These are phyloP conservation scores for Kluyveromyces dobzhanskii DNA, from an alignment of 805 yeast genomes.

Conservation along the genomic window DNA sequence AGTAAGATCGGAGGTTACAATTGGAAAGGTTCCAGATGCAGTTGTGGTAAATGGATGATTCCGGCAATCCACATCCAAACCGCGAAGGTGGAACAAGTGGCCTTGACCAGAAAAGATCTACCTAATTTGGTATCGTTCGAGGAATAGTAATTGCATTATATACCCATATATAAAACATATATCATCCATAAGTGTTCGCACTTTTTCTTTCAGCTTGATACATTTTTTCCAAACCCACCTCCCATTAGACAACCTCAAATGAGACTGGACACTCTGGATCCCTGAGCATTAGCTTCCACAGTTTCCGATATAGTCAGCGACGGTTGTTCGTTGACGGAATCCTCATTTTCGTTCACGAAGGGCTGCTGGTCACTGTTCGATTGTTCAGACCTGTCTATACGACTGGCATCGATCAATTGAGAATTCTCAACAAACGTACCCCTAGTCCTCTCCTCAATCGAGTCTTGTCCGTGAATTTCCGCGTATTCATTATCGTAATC, in stretches of 20 bases:
- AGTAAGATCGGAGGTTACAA: conserved; percentile 84
- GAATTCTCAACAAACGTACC: conserved; percentile 10
- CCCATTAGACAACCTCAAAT: no score
- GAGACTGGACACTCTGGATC: conserved; percentile 2
- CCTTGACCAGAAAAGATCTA: conserved; percentile 12
- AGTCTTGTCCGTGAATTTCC: conserved; percentile 23
- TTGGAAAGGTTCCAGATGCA: conserved; percentile 92
- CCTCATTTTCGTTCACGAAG: conserved; percentile 2
- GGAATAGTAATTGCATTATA: not conserved
- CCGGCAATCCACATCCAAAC: conserved; percentile 81
- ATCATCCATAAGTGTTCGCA: not conserved
- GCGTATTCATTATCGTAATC: conserved; percentile 20
- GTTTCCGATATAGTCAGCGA: conserved; percentile 3
- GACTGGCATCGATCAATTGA: conserved; percentile 3
- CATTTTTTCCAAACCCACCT: no score
- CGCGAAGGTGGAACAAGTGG: conserved; percentile 68
- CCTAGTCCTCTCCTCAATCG: conserved; percentile 1
- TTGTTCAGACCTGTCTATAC: not conserved
- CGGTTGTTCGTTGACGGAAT: conserved; percentile 1
- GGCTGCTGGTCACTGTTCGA: not conserved
- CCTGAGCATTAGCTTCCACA: not conserved
- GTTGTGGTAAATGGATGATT: conserved; percentile 92
- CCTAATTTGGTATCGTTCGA: conserved; percentile 21
- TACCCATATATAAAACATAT: not conserved
- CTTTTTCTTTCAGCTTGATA: not conserved